Conservation (phyloP, 2,329 filamentous ascomycete species). For the Ceratocystis variospora region DNA sequence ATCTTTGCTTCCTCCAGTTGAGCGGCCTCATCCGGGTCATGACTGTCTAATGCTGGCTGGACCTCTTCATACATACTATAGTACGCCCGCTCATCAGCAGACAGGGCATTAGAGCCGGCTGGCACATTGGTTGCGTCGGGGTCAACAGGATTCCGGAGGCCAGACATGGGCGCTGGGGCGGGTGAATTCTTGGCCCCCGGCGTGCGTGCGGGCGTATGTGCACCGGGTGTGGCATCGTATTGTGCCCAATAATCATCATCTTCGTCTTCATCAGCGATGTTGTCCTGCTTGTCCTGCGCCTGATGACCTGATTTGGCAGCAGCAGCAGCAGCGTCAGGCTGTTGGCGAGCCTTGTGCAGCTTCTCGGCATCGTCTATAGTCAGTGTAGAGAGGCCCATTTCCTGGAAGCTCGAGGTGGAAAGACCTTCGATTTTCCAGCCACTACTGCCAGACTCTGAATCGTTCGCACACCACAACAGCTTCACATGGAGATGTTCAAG, state of each 20-base stretch:
- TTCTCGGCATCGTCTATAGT: conserved; percentile 8
- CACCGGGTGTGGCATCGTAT: conserved; percentile 46
- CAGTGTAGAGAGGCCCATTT: conserved; percentile 28
- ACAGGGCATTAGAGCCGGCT: conserved; percentile 9
- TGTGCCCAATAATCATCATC: conserved; percentile 38
- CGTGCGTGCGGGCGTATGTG: conserved; percentile 42
- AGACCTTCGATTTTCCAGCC: conserved; percentile 59
- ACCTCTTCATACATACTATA: conserved; percentile 65
- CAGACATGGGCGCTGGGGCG: conserved; percentile 21
- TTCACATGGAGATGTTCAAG: conserved; percentile 34
- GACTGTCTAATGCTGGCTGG: conserved; percentile 66
- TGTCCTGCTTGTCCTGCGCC: background rate
- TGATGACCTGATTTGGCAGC: conserved; percentile 12
- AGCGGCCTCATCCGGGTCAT: conserved; percentile 56
- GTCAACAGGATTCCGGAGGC: conserved; percentile 4
- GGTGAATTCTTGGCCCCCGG: conserved; percentile 22
- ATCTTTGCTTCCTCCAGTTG: conserved; percentile 27
- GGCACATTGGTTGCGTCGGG: background rate
- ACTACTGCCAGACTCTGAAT: conserved; percentile 45
- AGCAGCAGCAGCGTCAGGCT: conserved; percentile 18
- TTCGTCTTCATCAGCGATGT: conserved; percentile 24
- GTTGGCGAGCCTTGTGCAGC: background rate
- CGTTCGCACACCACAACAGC: conserved; percentile 55
- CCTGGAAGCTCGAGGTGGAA: conserved; percentile 10
- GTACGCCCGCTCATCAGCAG: conserved; percentile 52